phyloP scores from a whole-genome alignment of 176 grass and related monocot genomes.

The Chloris gayana region DNA sequence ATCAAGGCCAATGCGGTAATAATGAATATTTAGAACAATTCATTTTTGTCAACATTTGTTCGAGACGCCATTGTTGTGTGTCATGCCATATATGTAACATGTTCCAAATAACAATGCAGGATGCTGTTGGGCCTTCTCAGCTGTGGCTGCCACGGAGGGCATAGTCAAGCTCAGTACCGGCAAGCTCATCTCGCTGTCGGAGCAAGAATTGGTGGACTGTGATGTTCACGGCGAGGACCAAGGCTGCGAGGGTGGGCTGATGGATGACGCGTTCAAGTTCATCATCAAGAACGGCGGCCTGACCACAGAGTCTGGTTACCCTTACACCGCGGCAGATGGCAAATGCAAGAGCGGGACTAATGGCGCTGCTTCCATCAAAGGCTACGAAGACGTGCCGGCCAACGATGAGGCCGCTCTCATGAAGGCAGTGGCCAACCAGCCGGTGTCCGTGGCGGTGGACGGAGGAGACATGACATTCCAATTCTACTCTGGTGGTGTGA shows the following conservation, averaged over 20 bases:
- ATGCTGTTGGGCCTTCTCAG: constrained; percentile 15
- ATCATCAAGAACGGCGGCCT: constrained; percentile 9
- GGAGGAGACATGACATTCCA: neutral
- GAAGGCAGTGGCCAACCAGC: constrained; percentile 4
- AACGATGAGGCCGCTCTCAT: neutral
- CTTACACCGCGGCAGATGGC: neutral
- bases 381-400: neutral
- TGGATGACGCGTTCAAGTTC: constrained; percentile 17
- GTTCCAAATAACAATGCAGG: neutral
- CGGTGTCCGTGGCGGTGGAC: neutral
- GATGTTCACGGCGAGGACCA: constrained; percentile 11
- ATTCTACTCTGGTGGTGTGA: constrained; percentile 21
- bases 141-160: constrained; percentile 15
- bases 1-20: constrained; percentile 2
- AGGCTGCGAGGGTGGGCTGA: constrained; percentile 11
- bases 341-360: neutral
- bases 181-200: constrained; percentile 13
- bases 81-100: too few species aligned
- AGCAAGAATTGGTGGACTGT: constrained; percentile 28
- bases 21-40: too few species aligned
- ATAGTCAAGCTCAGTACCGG: constrained; percentile 17
- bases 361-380: neutral
- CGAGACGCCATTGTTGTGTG: too few species aligned
- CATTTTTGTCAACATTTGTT: neutral
- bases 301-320: constrained; percentile 1